Evolutionary conservation across 2,329 filamentous ascomycete genomes (phyloP).

Genomic region (Aspergillus luchuensis): DNA sequence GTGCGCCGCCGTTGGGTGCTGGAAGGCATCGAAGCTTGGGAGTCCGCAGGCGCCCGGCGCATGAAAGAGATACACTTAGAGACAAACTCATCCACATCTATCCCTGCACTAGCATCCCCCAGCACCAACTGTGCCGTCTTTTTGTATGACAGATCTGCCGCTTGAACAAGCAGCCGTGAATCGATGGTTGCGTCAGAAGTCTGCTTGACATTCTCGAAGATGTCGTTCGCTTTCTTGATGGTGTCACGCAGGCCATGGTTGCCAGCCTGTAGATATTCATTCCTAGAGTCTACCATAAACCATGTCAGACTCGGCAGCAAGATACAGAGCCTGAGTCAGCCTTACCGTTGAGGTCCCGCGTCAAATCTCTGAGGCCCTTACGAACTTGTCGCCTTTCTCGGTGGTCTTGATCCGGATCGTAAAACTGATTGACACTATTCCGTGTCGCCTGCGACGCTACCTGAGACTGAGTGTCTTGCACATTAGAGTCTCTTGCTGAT

Average conservation of each 20-base stretch:
- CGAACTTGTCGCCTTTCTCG: constrained; percentile 72
- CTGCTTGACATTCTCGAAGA: constrained; percentile 73
- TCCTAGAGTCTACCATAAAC: constrained; percentile 61
- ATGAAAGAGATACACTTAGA: constrained; percentile 89
- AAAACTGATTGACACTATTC: constrained; percentile 54
- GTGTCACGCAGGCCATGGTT: constrained; percentile 67
- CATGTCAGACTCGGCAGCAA: neutral
- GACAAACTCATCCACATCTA: constrained; percentile 90
- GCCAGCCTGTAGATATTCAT: constrained; percentile 68
- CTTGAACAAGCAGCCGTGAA: constrained; percentile 77
- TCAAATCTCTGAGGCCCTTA: constrained; percentile 68
- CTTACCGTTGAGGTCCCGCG: constrained; percentile 60
- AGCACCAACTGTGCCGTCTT: constrained; percentile 74
- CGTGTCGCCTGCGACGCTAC: constrained; percentile 28
- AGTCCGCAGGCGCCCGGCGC: constrained; percentile 64
- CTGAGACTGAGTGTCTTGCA: constrained; percentile 29
- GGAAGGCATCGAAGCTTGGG: constrained; percentile 49
- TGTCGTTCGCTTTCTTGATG: constrained; percentile 65
- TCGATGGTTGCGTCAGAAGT: constrained; percentile 90
- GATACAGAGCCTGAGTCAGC: no score
- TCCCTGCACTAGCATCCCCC: constrained; percentile 70
- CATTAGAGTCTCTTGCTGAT: constrained; percentile 35
- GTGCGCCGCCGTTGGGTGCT: constrained; percentile 43
- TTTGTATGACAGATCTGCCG: constrained; percentile 77
- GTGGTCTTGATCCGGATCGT: constrained; percentile 81